Percentiles rank a stretch among this genome's conserved stretches.
These are phyloP conservation scores for Chrysosphaeria jannelii DNA, from an alignment of 2,329 filamentous ascomycete genomes.

Conservation along the genomic window DNA sequence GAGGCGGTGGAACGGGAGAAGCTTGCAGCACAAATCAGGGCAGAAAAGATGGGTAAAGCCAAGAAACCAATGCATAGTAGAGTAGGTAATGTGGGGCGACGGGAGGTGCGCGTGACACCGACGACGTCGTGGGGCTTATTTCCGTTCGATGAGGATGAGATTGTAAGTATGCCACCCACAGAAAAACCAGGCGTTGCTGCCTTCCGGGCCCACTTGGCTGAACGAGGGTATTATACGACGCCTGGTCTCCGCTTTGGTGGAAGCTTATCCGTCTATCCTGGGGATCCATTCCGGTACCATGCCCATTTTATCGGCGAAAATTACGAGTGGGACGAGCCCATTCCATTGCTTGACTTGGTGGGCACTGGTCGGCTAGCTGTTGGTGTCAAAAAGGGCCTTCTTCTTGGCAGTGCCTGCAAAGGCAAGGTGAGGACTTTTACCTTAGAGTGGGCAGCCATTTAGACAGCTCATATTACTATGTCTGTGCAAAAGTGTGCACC, in stretches of 20 bases:
- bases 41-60: background rate
- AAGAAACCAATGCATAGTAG: background rate
- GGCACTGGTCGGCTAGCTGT: constrained; percentile 70
- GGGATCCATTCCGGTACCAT: constrained; percentile 81
- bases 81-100: background rate
- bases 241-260: constrained; percentile 86
- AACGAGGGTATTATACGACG: constrained; percentile 56
- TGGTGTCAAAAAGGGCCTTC: constrained; percentile 81
- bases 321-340: constrained; percentile 62
- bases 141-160: background rate
- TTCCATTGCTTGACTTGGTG: constrained; percentile 60
- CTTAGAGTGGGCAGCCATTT: constrained; percentile 88
- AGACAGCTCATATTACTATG: background rate
- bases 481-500: too few species aligned
- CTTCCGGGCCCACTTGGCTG: constrained; percentile 54
- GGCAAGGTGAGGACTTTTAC: constrained; percentile 38
- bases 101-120: constrained; percentile 9
- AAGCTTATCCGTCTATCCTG: constrained; percentile 81
- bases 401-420: constrained; percentile 36
- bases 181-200: too few species aligned
- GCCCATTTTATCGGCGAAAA: constrained; percentile 77
- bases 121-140: constrained; percentile 11
- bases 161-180: too few species aligned
- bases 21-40: background rate
- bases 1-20: background rate